phyloP scores from a whole-genome alignment of 164 flowering plant genomes.

The Kalanchoe fedtschenkoi region DNA sequence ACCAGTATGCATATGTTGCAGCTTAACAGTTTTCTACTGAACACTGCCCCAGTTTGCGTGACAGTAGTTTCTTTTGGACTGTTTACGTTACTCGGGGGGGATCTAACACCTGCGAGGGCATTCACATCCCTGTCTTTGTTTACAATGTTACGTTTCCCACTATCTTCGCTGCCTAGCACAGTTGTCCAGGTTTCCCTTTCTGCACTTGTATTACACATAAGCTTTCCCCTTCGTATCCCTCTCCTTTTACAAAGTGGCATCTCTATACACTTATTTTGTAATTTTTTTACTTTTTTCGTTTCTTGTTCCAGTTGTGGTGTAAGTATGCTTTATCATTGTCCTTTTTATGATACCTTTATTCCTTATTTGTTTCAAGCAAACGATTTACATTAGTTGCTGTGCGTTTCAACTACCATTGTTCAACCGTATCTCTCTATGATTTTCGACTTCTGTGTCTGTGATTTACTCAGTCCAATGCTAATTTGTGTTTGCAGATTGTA shows the following conservation, averaged over 20 bases:
- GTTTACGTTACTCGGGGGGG: conserved; percentile 63
- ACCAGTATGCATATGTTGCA: conserved; percentile 28
- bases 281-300: no score
- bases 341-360: no score
- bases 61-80: conserved; percentile 65
- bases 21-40: conserved; percentile 48
- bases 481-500: conserved; percentile 40
- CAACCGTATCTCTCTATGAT: no score
- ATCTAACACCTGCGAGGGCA: conserved; percentile 70
- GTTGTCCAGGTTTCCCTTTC: conserved; percentile 55
- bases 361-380: no score
- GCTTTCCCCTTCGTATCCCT: neutral
- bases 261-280: no score
- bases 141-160: conserved; percentile 56
- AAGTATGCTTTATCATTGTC: no score
- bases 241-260: no score
- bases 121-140: conserved; percentile 69
- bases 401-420: no score
- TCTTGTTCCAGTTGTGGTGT: no score
- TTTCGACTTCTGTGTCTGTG: neutral
- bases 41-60: conserved; percentile 66
- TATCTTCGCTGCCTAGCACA: conserved; percentile 58
- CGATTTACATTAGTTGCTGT: no score
- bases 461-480: neutral
- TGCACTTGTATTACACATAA: neutral